phyloP scores from a whole-genome alignment of 768 basidiomycete genomes.

The Leccinum rimulosum region DNA sequence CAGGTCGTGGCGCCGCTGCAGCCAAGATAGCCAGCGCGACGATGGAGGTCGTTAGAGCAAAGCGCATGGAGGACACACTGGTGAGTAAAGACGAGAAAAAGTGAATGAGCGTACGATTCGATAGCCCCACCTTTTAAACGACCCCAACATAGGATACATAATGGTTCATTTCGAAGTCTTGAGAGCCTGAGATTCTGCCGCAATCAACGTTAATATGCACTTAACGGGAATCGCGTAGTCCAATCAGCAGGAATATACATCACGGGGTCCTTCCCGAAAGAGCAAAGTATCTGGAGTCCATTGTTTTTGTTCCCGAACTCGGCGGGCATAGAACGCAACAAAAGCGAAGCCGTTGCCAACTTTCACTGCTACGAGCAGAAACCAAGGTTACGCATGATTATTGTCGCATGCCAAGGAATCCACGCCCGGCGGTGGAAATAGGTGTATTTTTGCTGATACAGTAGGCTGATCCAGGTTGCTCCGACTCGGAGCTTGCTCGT shows the following conservation, averaged over 20 bases:
- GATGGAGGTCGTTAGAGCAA: background rate
- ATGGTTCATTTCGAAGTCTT: background rate
- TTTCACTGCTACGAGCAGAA: background rate
- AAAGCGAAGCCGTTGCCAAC: background rate
- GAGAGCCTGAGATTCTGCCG: background rate
- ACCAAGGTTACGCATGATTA: background rate
- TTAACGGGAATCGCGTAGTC: background rate
- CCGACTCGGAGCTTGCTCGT: no score
- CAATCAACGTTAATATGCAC: background rate
- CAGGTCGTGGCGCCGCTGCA: conserved; percentile 5
- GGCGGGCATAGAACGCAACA: background rate
- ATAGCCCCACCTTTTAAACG: background rate
- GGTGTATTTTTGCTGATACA: no score
- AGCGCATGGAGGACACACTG: background rate
- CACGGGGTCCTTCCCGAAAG: background rate
- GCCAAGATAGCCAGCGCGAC: conserved; percentile 5
- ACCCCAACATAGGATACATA: background rate
- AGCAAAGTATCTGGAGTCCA: background rate
- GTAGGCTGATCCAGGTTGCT: no score
- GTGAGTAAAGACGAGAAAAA: background rate
- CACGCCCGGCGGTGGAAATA: no score
- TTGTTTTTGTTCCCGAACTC: background rate
- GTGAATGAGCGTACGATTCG: background rate
- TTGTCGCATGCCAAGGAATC: background rate
- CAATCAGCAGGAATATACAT: background rate